Evolutionary conservation across 2,329 filamentous ascomycete genomes (phyloP).

Genomic region (Scedosporium boydii): DNA sequence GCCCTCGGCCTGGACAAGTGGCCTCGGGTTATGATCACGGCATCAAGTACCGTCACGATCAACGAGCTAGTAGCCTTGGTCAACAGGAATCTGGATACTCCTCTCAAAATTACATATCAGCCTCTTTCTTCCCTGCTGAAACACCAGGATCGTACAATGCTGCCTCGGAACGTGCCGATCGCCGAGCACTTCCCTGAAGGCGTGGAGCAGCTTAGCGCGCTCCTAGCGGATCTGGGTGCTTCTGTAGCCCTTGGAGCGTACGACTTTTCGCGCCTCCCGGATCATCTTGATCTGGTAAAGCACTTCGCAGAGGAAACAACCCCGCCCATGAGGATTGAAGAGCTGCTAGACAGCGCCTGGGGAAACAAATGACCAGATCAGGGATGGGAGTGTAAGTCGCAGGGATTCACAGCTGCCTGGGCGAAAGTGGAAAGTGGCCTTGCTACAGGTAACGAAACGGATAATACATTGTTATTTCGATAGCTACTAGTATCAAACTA

Average conservation of each 20-base stretch:
- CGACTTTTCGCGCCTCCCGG: conserved; percentile 14
- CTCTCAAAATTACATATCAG: not conserved
- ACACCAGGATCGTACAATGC: conserved; percentile 13
- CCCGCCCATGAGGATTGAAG: not conserved
- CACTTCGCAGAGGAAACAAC: conserved; percentile 10
- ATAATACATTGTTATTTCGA: not conserved
- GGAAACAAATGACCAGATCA: not conserved
- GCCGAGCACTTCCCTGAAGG: conserved; percentile 18
- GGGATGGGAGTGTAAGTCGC: not conserved
- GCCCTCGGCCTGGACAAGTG: conserved; percentile 20
- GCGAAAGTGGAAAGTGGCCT: no score
- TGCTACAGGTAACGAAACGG: no score
- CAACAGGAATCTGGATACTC: conserved; percentile 18
- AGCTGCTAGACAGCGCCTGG: not conserved
- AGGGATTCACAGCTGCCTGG: no score
- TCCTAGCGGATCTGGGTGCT: conserved; percentile 21
- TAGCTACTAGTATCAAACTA: not conserved
- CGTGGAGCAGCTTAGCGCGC: conserved; percentile 14
- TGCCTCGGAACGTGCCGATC: conserved; percentile 18
- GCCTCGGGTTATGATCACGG: conserved; percentile 19
- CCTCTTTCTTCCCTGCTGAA: conserved; percentile 12
- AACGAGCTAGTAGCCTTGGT: conserved; percentile 19
- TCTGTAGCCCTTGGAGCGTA: conserved; percentile 20
- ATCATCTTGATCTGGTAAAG: conserved; percentile 14
- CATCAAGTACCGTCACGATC: conserved; percentile 17